Base-by-base conservation (phyloP, 1,139 yeast species). In the Zygotorulaspora mrakii region DNA sequence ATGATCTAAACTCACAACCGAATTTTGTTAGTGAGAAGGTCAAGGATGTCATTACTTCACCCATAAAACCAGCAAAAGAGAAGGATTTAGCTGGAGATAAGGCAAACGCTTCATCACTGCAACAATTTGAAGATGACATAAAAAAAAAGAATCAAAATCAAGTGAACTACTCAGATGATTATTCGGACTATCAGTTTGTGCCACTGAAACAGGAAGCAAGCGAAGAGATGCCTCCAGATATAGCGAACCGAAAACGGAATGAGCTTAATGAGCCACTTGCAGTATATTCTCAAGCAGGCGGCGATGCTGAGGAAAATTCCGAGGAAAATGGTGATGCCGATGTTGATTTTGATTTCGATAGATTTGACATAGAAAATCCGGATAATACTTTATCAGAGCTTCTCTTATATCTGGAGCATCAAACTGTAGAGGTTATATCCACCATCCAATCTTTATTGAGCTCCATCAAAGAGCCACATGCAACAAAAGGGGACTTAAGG, bases 361-460 rank as follows among this genome's bases (percentile, higher is more conserved):
- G 79, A 35, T 86, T 85, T 64, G 87, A 85, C 64, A 80, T 84
- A 44, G 83, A 78, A 48, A 86, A 85, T 59, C 95, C 95, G 2
- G 96, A 87, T 55, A 85, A 84, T 59, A 84, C 96, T 0, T 73
- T 89, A 46, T 78, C 87, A 4, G 95, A 88, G 56, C 79, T 91
- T 42, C 76, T 88, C 53, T 73, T 82, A 33, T 91, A 87, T 61
- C 71, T 91, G 56, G 98, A 91, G 61, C 95, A 87, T 62, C 96
- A 89, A 66, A 89, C 97, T 0, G 91, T 85, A 23, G 85, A 84
- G 54, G 96, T 91, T 1, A 91, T 91, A 42, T 77, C 88, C 20
- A 84, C 96, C 0, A 89, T 89, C 52, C 96, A 89, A 59, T 76
- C 84, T 16, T 71, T 91, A 46, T 71, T 91, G 47, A 75, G 79